phyloP scores from a whole-genome alignment of 2,329 filamentous ascomycete genomes.

The Cladosporium sp. region DNA sequence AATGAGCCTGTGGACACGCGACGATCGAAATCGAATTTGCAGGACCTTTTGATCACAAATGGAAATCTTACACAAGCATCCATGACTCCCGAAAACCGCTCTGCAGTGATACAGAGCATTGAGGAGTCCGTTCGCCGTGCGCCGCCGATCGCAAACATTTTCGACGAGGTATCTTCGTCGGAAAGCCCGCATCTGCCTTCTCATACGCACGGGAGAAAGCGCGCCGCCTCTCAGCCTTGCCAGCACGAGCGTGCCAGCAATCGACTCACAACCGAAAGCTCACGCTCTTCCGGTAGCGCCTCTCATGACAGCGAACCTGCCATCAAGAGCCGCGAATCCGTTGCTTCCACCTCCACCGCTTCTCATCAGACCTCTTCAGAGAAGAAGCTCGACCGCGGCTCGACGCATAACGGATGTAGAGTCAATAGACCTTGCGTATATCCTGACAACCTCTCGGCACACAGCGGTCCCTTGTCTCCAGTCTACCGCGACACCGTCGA shows the following conservation, averaged over 20 bases:
- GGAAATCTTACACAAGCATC: too few relatives aligned
- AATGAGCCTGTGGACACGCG: too few relatives aligned
- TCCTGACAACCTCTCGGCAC: not conserved
- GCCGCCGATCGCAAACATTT: not conserved
- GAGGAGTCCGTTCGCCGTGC: not conserved
- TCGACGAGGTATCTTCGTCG: not conserved
- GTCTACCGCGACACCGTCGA: not conserved
- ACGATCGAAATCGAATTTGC: too few relatives aligned
- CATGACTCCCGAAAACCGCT: not conserved
- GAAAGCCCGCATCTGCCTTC: not conserved
- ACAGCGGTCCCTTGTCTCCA: not conserved
- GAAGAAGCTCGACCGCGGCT: not conserved
- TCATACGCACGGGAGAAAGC: not conserved
- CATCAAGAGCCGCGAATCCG: not conserved
- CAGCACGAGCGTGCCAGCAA: not conserved
- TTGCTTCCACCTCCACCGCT: not conserved
- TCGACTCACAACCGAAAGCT: not conserved
- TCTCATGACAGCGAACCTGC: not conserved
- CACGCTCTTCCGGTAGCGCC: not conserved
- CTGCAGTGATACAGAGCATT: not conserved
- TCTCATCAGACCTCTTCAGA: not conserved
- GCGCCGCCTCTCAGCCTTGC: not conserved
- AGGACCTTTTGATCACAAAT: too few relatives aligned
- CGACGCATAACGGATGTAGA: not conserved
- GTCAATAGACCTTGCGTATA: not conserved